phyloP scores from a whole-genome alignment of 257 asterid species.

The Anisodus tanguticus region DNA sequence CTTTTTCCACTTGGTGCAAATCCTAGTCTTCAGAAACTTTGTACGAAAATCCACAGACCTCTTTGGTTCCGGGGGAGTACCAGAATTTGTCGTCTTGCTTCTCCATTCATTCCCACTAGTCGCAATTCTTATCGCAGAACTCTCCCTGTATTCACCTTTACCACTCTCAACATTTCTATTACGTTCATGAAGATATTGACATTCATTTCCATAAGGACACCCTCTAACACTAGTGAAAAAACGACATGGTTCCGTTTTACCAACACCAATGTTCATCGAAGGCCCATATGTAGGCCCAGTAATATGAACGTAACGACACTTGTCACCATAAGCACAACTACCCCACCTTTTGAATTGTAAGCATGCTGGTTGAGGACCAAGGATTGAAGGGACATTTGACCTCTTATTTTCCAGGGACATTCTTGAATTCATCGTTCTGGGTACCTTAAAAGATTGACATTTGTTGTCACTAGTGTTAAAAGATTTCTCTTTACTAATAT shows the following conservation, averaged over 20 bases:
- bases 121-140: conserved; percentile 29
- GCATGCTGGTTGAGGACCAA: conserved; percentile 41
- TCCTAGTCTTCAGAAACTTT: conserved; percentile 42
- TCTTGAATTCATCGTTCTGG: conserved; percentile 31
- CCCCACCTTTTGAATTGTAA: conserved; percentile 42
- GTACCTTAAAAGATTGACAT: conserved; percentile 31
- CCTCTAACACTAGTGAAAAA: conserved; percentile 28
- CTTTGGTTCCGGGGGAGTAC: neutral
- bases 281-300: conserved; percentile 28
- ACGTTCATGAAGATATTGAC: conserved; percentile 39
- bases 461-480: neutral
- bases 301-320: conserved; percentile 48
- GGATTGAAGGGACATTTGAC: conserved; percentile 27
- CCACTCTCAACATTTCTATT: neutral
- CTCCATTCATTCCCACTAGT: conserved; percentile 19
- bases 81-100: conserved; percentile 9
- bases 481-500: neutral
- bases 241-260: conserved; percentile 33
- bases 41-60: neutral
- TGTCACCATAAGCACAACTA: conserved; percentile 44
- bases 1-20: conserved; percentile 47
- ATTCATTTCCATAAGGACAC: conserved; percentile 54
- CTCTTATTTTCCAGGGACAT: conserved; percentile 35
- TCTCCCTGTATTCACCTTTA: conserved; percentile 24
- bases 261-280: neutral